Base-by-base conservation (phyloP, 306 rosid species). In the Crataegus laevigata region DNA sequence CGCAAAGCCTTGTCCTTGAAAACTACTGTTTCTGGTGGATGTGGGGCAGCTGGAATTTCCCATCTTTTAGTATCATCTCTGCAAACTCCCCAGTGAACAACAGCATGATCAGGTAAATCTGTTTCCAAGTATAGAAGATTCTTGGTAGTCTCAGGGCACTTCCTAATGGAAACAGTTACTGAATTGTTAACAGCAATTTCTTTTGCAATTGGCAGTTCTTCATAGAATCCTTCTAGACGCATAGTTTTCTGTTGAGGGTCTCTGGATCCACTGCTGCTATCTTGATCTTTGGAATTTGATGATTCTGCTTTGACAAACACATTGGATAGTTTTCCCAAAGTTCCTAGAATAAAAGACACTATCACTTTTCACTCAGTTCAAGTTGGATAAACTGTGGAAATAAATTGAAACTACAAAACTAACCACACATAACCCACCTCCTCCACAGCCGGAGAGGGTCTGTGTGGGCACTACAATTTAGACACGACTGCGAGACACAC, bases 81-180 rank as follows among this genome's bases (percentile, higher is more conserved):
- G 81, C 96, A 90, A 77, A 86, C 98, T 73, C 98, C 98, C 99
- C 99, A 96, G 68, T 96, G 99, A 78, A 96, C 88, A 68, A 87
- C 75, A 77, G 83, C 77, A 79, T 85, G 83, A 68, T 94, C 96
- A 55, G 86, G 89, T 68, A 92, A 77, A 86, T 96, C 96, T 2
- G 94, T 90, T 85, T 96, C 96, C 76, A 96, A 28, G 75, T 61
- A 75, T 68, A 96, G 34, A 73, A 87, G 71, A 86, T 82, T 86
- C 64, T 89, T 85, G 65, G 82, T 76, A 68, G 98, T 85, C 83
- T 89, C 91, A n/a, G 87, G 74, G 78, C 85, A 80, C 79, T 92
- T 90, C 68, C 60, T 85, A 54, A 87, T 80, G 40, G 91, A 87
- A 77, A 92, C 94, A 80, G 76, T 80, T 68, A 87, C 78, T 11